Base-by-base conservation (phyloP, 1,284 basidiomycete species). In the Cutaneotrichosporon sp. region DNA sequence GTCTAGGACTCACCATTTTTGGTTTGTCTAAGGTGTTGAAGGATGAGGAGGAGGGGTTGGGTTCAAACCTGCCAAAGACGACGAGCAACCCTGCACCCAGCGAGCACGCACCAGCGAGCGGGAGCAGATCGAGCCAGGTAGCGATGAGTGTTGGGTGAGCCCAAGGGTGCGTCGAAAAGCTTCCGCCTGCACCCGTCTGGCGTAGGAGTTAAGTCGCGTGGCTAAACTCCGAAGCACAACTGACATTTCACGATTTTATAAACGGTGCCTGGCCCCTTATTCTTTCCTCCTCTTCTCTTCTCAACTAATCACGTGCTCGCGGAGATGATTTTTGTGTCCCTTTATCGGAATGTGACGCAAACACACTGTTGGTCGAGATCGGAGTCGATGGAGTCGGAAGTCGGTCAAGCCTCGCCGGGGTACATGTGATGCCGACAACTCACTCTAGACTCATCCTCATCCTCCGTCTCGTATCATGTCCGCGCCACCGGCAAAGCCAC, bases 1-100 rank as follows among this genome's bases (percentile, higher is more conserved):
- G 46, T 26, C 20, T 42, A 22, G 8, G 23, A 51, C 68, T 64
- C 60, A 70, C 68, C 68, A 70, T 70, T 70, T 70, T 68, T 56
- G 37, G 49, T 43, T 49, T 36, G 40, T 50, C 10, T 10, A 7
- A 30, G 21, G 33, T 35, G 30, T 71, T 65, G 66, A 69, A 42
- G 67, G 62, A 54, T 66, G 49, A 26, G 41, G 30, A 47, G 33
- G 50, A 45, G 30, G 17, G 17, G n/a, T n/a, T 45, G 26, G 30
- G 18, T 34, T 30, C 15, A 43, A 33, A 30, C 42, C 26, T 43
- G 42, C 42, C 39, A 8, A 12, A 23, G 13, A 33, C 9, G 42
- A 30, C 42, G 26, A 30, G 26, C 26, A 30, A 10, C 40, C 5
- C 40, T 13, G 40, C 40, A 42, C 40, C 40, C 40, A 13, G 20